These are phyloP conservation scores for Annulohypoxylon maeteangense DNA, from an alignment of 495 filamentous ascomycete genomes.

Conservation along the genomic window DNA sequence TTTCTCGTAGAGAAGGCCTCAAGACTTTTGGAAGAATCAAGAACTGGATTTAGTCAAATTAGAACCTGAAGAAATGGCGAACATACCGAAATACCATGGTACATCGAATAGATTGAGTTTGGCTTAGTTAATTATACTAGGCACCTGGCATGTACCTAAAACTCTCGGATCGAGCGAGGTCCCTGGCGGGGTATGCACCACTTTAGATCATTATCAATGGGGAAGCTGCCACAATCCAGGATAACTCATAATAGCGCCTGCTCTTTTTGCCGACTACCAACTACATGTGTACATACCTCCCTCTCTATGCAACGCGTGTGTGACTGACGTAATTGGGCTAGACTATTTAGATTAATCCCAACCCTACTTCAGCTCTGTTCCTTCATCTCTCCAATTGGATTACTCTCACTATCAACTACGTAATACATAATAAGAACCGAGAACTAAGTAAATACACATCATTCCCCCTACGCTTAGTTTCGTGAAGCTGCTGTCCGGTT, in stretches of 20 bases:
- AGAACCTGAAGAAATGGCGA: neutral
- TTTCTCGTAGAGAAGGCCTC: neutral
- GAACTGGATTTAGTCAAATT: neutral
- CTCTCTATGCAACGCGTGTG: constrained; percentile 9
- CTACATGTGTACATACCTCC: neutral
- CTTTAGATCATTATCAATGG: constrained; percentile 15
- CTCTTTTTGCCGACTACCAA: neutral
- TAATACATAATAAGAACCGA: constrained; percentile 11
- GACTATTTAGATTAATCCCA: neutral
- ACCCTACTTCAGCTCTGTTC: neutral
- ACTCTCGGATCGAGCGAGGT: constrained; percentile 15
- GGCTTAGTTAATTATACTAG: neutral
- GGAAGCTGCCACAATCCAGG: constrained; percentile 7
- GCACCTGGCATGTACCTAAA: neutral
- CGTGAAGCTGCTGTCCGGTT: neutral
- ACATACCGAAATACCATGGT: too few relatives aligned
- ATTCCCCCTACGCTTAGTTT: neutral
- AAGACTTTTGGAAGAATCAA: neutral
- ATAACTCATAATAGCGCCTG: neutral
- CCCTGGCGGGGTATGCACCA: constrained; percentile 25
- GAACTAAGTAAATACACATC: neutral
- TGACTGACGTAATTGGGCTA: constrained; percentile 32
- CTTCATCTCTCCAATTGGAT: constrained; percentile 5
- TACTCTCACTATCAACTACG: neutral
- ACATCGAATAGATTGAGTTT: neutral